A percentile compares a stretch with the other conserved stretches of the same genome.
Conservation (phyloP, 805 yeast species). For the Candida parachauliodes region DNA sequence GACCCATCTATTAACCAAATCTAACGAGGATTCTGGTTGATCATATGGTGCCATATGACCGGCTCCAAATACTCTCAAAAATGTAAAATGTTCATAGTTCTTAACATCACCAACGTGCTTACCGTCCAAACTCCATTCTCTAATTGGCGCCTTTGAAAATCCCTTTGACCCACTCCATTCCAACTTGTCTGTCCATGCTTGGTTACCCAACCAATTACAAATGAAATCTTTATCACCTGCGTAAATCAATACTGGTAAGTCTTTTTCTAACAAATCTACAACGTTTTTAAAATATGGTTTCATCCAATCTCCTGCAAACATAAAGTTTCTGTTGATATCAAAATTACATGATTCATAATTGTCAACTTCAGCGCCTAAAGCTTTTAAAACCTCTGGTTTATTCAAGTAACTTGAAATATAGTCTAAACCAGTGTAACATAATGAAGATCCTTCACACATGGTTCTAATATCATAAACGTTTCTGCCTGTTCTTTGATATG, state of each 20-base stretch:
- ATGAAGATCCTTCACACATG: slow-evolving; percentile 61
- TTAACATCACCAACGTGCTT: slow-evolving; percentile 66
- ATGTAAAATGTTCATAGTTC: slow-evolving; percentile 69
- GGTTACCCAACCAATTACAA: slow-evolving; percentile 91
- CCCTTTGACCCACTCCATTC: slow-evolving; percentile 58
- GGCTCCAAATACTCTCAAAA: slow-evolving; percentile 79
- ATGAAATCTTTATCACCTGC: slow-evolving; percentile 96
- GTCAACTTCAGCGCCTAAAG: slow-evolving; percentile 89
- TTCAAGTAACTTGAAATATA: slow-evolving; percentile 79
- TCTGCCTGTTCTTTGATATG: slow-evolving; percentile 79
- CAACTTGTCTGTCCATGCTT: slow-evolving; percentile 71
- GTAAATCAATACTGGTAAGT: slow-evolving; percentile 76
- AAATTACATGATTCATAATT: slow-evolving; percentile 71
- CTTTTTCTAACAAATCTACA: slow-evolving; percentile 60
- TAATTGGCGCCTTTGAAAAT: slow-evolving; percentile 41
- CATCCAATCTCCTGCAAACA: slow-evolving; percentile 89
- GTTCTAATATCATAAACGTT: slow-evolving; percentile 88
- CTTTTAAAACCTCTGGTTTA: slow-evolving; percentile 66
- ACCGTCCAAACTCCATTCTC: slow-evolving; percentile 40
- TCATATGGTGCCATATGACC: slow-evolving; percentile 97
- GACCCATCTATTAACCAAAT: slow-evolving; percentile 85
- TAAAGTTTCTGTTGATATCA: slow-evolving; percentile 74
- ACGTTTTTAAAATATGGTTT: slow-evolving; percentile 67
- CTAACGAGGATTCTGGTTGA: slow-evolving; percentile 74
- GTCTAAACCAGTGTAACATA: slow-evolving; percentile 78